Conservation (phyloP, 306 rosid genomes). For the Sesbania bispinosa region DNA sequence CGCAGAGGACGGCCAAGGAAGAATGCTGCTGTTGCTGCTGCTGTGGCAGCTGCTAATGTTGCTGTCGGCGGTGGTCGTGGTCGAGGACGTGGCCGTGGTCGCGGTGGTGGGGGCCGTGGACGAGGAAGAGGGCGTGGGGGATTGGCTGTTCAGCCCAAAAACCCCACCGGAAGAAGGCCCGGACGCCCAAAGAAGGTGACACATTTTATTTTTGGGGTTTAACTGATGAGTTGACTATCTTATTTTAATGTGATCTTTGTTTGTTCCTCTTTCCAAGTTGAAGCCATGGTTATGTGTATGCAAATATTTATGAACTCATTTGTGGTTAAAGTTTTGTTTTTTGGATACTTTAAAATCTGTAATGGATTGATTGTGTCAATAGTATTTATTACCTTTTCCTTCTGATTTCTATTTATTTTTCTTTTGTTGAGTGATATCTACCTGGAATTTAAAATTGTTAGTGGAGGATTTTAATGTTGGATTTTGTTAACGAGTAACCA, state of each 20-base stretch:
- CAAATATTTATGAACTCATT: background rate
- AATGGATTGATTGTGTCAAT: background rate
- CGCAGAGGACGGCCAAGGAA: constrained; percentile 70
- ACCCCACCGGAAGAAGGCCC: constrained; percentile 43
- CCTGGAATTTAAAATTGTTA: background rate
- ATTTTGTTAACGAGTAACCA: background rate
- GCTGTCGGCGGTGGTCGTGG: background rate
- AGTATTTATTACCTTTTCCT: background rate
- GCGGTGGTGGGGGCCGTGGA: constrained; percentile 19
- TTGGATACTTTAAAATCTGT: background rate
- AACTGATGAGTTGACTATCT: background rate
- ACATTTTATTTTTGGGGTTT: background rate
- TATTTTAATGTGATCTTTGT: background rate
- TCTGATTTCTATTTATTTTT: background rate
- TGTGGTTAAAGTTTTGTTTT: background rate
- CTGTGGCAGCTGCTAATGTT: background rate
- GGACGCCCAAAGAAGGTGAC: constrained; percentile 87
- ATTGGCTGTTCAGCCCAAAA: background rate
- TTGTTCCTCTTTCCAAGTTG: background rate
- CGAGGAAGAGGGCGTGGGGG: constrained; percentile 5
- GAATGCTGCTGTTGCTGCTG: background rate
- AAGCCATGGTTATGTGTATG: background rate
- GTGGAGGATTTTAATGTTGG: background rate
- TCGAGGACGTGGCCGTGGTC: background rate
- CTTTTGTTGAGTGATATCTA: background rate